Evolutionary conservation across 257 asterid genomes (phyloP), one percentile per base, ranked within the genome.

Genomic region (Galeopsis tetrahit): DNA sequence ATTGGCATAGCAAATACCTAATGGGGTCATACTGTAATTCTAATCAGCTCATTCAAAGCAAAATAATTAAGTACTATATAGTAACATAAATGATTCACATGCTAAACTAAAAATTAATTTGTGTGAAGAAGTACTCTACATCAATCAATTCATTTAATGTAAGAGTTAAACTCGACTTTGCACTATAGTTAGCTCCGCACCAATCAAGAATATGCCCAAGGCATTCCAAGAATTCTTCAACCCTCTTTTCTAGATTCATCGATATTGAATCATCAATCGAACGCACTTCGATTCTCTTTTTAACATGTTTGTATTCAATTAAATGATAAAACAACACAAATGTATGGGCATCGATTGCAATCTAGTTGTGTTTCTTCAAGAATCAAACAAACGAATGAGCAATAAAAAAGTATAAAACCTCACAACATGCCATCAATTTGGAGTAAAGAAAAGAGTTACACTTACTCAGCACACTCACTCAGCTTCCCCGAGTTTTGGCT

Each of bases 391-490:
- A 3, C 5, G 0, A 17, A 17, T n/a, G n/a, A n/a, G n/a, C 11
- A 6, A 7, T 17, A 6, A 66, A 31, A 2, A 9, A 4, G 34
- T 13, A 5, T 35, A 51, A 10, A 49, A 8, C 28, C 21, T 52
- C 36, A 17, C 21, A 35, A 68, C 21, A 32, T 17, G 11, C 4
- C 9, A 63, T 7, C 11, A 39, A 63, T 31, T 38, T 28, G 4
- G 1, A 35, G 15, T 15, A 36, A 52, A 39, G 8, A 10, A 14
- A 74, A 51, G 1, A 5, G 14, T 1, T 6, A 10, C n/a, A 77
- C 96, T 95, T 85, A 95, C 99, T 95, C 98, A 0, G 97, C 99
- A 73, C 98, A 90, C 44, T 95, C 99, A 51, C 79, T 87, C 73
- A 92, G 75, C 85, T 92, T 95, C 35, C 99, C 99, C 0, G 96